Conservation (phyloP, 345 rosid genomes). For the Punica granatum region DNA sequence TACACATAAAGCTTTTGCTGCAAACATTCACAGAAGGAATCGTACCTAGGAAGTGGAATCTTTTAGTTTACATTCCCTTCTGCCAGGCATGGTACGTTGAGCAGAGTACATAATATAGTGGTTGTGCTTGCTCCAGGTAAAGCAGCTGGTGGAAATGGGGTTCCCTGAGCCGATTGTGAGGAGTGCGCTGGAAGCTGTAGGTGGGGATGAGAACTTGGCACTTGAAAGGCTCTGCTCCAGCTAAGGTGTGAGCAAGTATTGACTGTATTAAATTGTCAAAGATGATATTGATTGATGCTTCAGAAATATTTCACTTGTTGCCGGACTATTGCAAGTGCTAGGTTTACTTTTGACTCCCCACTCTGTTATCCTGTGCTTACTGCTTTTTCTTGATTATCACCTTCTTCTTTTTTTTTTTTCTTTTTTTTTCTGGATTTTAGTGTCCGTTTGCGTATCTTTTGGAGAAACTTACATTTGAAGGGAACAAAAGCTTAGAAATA, state of each 20-base stretch:
- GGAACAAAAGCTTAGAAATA: neutral
- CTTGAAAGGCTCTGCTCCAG: conserved; percentile 86
- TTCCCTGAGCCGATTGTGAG: conserved; percentile 71
- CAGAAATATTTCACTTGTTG: neutral
- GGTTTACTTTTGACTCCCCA: neutral
- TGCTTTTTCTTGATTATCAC: neutral
- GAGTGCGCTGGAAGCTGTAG: conserved; percentile 68
- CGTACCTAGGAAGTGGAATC: neutral
- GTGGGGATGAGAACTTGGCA: conserved; percentile 96
- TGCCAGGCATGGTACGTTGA: neutral
- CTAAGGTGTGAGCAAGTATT: conserved; percentile 11
- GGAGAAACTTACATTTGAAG: neutral
- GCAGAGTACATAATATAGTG: neutral
- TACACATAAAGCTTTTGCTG: neutral
- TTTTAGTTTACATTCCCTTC: neutral
- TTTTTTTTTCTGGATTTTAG: too few species aligned
- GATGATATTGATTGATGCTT: conserved; percentile 1
- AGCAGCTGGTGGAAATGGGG: conserved; percentile 92
- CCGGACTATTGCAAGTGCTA: neutral
- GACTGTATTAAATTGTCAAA: neutral
- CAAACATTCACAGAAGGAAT: neutral
- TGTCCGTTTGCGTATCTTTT: neutral
- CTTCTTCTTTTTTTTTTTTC: too few species aligned
- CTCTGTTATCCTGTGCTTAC: neutral
- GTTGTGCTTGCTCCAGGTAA: conserved; percentile 39